phyloP scores from a whole-genome alignment of 129 eudicot genomes.

The Helichrysum umbraculigerum region DNA sequence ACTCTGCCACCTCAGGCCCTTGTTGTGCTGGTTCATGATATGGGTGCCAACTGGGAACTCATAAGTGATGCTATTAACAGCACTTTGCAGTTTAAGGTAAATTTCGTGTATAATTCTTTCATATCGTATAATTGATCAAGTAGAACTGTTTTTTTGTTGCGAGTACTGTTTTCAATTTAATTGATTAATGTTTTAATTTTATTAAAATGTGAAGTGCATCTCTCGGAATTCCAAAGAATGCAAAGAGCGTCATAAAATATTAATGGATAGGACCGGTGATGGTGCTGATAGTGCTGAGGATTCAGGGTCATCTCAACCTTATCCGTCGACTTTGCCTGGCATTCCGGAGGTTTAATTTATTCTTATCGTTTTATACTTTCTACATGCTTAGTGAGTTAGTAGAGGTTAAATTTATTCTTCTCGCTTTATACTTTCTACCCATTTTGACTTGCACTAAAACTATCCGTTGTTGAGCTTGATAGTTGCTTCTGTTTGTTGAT shows the following conservation, averaged over 20 bases:
- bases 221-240: conserved; percentile 86
- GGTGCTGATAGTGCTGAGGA: conserved; percentile 97
- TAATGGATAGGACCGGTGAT: conserved; percentile 81
- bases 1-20: conserved; percentile 63
- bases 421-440: background rate
- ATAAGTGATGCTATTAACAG: conserved; percentile 90
- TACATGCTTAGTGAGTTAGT: background rate
- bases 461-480: conserved; percentile 7
- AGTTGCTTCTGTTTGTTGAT: conserved; percentile 24
- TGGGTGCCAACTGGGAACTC: conserved; percentile 99
- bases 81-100: conserved; percentile 85
- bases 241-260: conserved; percentile 69
- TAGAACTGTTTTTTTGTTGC: background rate
- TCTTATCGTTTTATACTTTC: background rate
- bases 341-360: conserved; percentile 71
- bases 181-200: background rate
- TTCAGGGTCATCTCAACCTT: conserved; percentile 93
- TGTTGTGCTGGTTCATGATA: conserved; percentile 93
- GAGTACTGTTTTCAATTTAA: background rate
- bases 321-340: conserved; percentile 89
- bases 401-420: conserved; percentile 13
- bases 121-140: background rate
- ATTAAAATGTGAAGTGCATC: conserved; percentile 54
- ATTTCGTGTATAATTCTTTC: background rate
- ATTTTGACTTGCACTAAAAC: background rate